Evolutionary conservation across 176 grass and related monocot genomes (phyloP).

Genomic region (Oryza coarctata): DNA sequence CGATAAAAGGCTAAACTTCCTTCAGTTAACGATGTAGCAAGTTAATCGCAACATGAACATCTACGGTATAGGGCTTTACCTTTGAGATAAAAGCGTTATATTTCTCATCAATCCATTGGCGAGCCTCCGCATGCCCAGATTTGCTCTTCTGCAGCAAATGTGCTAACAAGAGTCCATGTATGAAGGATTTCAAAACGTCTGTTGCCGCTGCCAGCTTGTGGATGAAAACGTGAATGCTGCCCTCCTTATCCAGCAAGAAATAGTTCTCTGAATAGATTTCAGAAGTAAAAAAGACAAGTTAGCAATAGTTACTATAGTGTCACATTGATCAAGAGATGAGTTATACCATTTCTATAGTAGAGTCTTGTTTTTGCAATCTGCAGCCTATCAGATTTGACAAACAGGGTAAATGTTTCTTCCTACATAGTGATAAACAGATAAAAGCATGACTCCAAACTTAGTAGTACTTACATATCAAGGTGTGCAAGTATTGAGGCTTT

Average conservation of each 20-base stretch:
- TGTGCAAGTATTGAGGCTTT: constrained; percentile 73
- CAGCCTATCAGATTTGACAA: constrained; percentile 53
- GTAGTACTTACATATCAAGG: constrained; percentile 68
- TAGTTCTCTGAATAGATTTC: constrained; percentile 60
- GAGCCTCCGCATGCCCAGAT: constrained; percentile 48
- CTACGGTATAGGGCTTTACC: constrained; percentile 38
- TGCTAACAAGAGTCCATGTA: constrained; percentile 63
- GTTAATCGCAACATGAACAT: not conserved
- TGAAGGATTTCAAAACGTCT: constrained; percentile 79
- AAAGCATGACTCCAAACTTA: not conserved
- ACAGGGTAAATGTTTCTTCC: not conserved
- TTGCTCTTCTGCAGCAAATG: constrained; percentile 30
- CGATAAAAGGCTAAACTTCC: not conserved
- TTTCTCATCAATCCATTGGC: constrained; percentile 70
- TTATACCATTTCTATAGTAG: constrained; percentile 58
- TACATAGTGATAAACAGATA: not conserved
- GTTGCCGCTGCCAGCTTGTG: constrained; percentile 76
- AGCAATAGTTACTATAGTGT: not conserved
- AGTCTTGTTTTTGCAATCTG: constrained; percentile 58
- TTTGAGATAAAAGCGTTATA: constrained; percentile 70
- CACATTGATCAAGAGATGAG: not conserved
- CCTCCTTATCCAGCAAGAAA: constrained; percentile 70
- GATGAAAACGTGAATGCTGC: constrained; percentile 56
- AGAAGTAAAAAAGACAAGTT: not conserved
- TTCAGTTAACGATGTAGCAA: not conserved